Evolutionary conservation across 441 rosid species (phyloP).

Genomic region (Macaranga tanarius): DNA sequence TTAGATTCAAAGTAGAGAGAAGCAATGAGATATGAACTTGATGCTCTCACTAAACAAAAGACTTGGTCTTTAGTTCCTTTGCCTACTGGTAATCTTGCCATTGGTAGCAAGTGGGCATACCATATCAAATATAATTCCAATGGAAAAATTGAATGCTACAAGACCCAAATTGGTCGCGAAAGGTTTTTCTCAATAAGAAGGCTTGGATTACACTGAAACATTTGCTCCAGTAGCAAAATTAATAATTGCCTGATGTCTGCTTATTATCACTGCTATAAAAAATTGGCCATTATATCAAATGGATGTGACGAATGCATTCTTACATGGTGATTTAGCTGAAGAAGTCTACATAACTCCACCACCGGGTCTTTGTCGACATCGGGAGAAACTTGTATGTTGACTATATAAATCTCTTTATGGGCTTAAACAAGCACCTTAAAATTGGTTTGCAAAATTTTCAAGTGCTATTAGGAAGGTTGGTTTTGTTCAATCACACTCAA

Average conservation of each 20-base stretch:
- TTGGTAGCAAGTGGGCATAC: background rate
- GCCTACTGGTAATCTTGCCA: background rate
- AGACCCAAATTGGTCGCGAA: background rate
- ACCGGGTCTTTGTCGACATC: constrained; percentile 4
- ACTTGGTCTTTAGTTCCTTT: background rate
- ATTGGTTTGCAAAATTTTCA: background rate
- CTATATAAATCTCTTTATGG: constrained; percentile 4
- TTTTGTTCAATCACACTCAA: too few relatives aligned
- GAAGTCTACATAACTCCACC: constrained; percentile 3
- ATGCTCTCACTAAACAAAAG: background rate
- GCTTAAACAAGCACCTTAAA: background rate
- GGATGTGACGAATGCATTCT: background rate
- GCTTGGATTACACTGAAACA: background rate
- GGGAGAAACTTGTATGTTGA: constrained; percentile 6
- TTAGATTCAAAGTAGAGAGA: background rate
- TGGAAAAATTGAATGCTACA: background rate
- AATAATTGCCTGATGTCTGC: background rate
- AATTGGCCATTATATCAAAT: background rate
- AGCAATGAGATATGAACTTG: background rate
- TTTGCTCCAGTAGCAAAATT: background rate
- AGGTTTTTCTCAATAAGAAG: background rate
- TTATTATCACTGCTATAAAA: background rate
- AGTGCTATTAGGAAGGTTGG: too few relatives aligned
- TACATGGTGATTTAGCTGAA: background rate
- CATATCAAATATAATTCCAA: background rate